Conservation (phyloP, 495 filamentous ascomycete genomes). For the Cercophora samala region DNA sequence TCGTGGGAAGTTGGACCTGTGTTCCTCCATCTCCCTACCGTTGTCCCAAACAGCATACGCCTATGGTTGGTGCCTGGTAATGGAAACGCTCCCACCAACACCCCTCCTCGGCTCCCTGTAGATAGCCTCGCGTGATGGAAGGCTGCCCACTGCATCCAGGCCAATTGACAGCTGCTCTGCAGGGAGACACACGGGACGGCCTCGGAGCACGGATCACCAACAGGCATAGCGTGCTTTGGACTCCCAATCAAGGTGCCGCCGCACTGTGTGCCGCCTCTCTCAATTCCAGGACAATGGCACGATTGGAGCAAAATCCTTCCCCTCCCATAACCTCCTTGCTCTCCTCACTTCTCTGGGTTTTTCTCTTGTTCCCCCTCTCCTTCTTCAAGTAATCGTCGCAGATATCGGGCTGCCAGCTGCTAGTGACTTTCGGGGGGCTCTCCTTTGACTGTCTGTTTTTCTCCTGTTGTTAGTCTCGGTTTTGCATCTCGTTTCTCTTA, state of each 20-base stretch:
- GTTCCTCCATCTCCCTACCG: not conserved
- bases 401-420: slow-evolving; percentile 35
- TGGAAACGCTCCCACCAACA: not conserved
- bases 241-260: slow-evolving; percentile 5
- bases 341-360: slow-evolving; percentile 18
- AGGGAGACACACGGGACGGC: not conserved
- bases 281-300: slow-evolving; percentile 31
- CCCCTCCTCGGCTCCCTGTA: not conserved
- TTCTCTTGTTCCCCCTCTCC: slow-evolving; percentile 22
- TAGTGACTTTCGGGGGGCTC: slow-evolving; percentile 48
- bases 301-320: slow-evolving; percentile 31
- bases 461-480: slow-evolving; percentile 21
- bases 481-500: slow-evolving; percentile 11
- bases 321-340: slow-evolving; percentile 27
- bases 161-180: not conserved
- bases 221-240: not conserved
- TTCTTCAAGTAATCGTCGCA: slow-evolving; percentile 28
- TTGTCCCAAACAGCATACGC: not conserved
- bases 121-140: not conserved
- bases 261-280: slow-evolving; percentile 1
- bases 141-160: not conserved
- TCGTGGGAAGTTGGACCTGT: not conserved
- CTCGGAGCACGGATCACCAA: not conserved
- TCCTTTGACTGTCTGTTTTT: slow-evolving; percentile 31
- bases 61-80: not conserved